These are phyloP conservation scores for Erucastrum elatum DNA, from an alignment of 345 rosid genomes.

Conservation along the genomic window DNA sequence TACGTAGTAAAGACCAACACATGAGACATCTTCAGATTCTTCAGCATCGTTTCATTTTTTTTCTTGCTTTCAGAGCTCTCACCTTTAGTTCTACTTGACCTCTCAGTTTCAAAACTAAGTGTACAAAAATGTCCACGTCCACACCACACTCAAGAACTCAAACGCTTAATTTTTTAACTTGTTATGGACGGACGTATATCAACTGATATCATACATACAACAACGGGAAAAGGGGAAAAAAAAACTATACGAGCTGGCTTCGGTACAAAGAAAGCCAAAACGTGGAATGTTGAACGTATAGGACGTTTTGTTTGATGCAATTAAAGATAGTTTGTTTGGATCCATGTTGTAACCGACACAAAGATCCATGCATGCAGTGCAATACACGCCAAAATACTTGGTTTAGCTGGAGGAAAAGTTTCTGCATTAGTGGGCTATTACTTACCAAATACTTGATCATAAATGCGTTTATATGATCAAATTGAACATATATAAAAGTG, in stretches of 20 bases:
- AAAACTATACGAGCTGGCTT: neutral
- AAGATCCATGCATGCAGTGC: neutral
- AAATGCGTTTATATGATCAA: neutral
- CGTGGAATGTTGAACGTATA: neutral
- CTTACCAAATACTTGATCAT: neutral
- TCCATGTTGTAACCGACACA: conserved; percentile 3
- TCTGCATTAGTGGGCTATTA: neutral
- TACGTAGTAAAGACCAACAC: neutral
- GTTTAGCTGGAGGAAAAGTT: neutral
- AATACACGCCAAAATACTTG: neutral
- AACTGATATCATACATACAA: neutral
- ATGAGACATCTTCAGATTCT: neutral
- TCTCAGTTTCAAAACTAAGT: neutral
- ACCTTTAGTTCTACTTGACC: neutral
- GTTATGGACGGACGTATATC: neutral
- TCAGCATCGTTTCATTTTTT: neutral
- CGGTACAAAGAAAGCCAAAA: neutral
- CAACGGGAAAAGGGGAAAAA: neutral
- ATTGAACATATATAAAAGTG: neutral
- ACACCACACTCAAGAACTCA: neutral
- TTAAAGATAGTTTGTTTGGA: neutral
- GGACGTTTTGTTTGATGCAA: neutral
- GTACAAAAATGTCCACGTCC: neutral
- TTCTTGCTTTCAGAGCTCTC: neutral
- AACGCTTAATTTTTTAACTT: neutral